Percentiles rank a stretch among this genome's conserved stretches.
These are phyloP conservation scores for Ogataea trehaloabstinens DNA, from an alignment of 805 yeast species.

Conservation along the genomic window DNA sequence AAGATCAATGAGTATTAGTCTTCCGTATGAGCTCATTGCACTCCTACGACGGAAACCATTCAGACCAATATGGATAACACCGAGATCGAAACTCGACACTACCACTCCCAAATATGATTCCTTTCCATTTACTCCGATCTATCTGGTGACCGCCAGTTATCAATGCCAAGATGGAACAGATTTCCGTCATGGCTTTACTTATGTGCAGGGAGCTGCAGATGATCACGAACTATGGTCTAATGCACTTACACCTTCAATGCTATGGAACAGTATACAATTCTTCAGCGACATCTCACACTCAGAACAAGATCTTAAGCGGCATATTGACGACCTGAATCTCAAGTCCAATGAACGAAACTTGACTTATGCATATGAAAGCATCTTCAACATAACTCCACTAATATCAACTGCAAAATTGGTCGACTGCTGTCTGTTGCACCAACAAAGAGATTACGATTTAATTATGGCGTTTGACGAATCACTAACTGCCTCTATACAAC, in stretches of 20 bases:
- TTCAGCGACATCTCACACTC: constrained; percentile 22
- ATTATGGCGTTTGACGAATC: constrained; percentile 19
- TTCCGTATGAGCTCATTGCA: not conserved
- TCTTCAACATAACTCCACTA: constrained; percentile 8
- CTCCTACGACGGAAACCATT: constrained; percentile 42
- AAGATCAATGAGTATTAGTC: constrained; percentile 5
- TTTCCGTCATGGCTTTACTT: constrained; percentile 46
- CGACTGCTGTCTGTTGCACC: not conserved
- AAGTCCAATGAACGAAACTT: not conserved
- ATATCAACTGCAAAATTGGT: constrained; percentile 11
- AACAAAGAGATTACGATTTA: constrained; percentile 24
- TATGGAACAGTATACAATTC: constrained; percentile 49
- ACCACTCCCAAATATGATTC: constrained; percentile 19
- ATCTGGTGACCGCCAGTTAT: constrained; percentile 59
- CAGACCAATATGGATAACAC: constrained; percentile 70
- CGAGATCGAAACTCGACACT: constrained; percentile 35
- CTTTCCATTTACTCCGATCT: constrained; percentile 39
- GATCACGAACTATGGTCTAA: constrained; percentile 88
- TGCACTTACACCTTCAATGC: constrained; percentile 47
- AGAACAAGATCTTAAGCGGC: constrained; percentile 30
- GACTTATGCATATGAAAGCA: constrained; percentile 1
- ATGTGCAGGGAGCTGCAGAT: constrained; percentile 93
- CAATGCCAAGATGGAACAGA: constrained; percentile 58
- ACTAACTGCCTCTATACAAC: constrained; percentile 1
- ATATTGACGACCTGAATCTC: constrained; percentile 4